phyloP scores from a whole-genome alignment of 2,329 filamentous ascomycete genomes.

The Neoscytalidium dimidiatum region DNA sequence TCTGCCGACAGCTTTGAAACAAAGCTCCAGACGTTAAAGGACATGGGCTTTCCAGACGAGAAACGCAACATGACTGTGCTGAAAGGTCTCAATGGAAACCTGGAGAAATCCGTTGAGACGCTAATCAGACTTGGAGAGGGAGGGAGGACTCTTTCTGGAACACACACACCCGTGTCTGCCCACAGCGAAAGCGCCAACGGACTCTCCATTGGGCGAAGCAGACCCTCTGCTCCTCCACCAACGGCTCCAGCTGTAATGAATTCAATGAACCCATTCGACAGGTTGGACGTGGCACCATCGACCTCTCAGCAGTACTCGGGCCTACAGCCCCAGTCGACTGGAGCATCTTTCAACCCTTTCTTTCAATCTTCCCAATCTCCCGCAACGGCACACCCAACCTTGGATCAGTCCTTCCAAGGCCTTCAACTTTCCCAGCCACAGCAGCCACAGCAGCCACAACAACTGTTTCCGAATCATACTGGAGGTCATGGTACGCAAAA shows the following conservation, averaged over 20 bases:
- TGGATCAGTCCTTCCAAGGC: conserved; percentile 73
- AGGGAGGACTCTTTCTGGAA: conserved; percentile 38
- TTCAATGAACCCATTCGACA: conserved; percentile 48
- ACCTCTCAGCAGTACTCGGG: conserved; percentile 28
- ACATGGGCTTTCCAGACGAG: conserved; percentile 90
- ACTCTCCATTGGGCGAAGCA: conserved; percentile 43
- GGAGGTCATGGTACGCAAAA: conserved; percentile 57
- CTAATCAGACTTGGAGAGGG: conserved; percentile 81
- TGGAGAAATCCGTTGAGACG: conserved; percentile 84
- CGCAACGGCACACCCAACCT: conserved; percentile 33
- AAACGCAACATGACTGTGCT: conserved; percentile 79
- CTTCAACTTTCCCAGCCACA: conserved; percentile 61
- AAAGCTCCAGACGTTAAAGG: conserved; percentile 75
- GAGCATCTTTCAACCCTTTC: conserved; percentile 67
- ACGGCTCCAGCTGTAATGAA: conserved; percentile 23
- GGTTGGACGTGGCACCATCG: conserved; percentile 43
- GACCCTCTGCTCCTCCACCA: conserved; percentile 28
- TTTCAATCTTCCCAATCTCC: conserved; percentile 40
- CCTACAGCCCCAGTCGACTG: conserved; percentile 29
- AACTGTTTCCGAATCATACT: conserved; percentile 75
- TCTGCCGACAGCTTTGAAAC: conserved; percentile 64
- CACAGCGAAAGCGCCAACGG: conserved; percentile 53
- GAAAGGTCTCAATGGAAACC: conserved; percentile 78
- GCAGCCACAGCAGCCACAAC: conserved; percentile 54
- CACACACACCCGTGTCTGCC: conserved; percentile 40